These are phyloP conservation scores for Colletotrichum lini DNA, from an alignment of 2,329 filamentous ascomycete genomes.

Conservation along the genomic window DNA sequence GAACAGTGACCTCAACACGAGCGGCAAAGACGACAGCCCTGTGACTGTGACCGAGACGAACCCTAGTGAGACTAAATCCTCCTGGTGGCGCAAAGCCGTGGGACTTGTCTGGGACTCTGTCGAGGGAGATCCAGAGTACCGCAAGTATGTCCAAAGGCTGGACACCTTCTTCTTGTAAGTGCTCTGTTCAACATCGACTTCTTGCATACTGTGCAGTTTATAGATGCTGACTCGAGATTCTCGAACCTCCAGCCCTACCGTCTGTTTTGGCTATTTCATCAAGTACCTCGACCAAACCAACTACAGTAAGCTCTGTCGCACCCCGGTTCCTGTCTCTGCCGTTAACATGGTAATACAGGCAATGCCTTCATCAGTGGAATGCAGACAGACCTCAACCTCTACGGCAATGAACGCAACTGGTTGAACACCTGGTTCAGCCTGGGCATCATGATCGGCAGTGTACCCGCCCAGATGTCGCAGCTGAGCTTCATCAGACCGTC, in stretches of 20 bases:
- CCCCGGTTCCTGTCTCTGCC: conserved; percentile 15
- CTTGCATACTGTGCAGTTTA: neutral
- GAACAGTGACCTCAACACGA: conserved; percentile 13
- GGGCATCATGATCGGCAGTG: conserved; percentile 45
- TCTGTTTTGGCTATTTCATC: conserved; percentile 33
- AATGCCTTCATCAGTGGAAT: conserved; percentile 49
- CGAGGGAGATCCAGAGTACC: conserved; percentile 30
- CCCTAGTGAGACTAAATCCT: neutral
- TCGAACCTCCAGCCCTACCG: neutral
- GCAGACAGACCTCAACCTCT: conserved; percentile 46
- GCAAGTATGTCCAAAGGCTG: conserved; percentile 25
- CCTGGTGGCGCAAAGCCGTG: conserved; percentile 22
- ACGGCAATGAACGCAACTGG: conserved; percentile 47
- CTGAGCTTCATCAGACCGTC: conserved; percentile 48
- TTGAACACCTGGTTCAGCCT: conserved; percentile 45
- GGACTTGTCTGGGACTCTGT: conserved; percentile 30
- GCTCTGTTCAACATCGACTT: neutral
- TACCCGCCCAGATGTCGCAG: conserved; percentile 47
- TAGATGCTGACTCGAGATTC: neutral
- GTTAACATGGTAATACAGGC: conserved; percentile 5
- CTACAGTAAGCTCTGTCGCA: conserved; percentile 43
- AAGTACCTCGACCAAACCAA: conserved; percentile 51
- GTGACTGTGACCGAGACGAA: neutral
- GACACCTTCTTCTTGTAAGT: conserved; percentile 32
- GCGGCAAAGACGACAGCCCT: conserved; percentile 1